A percentile compares a stretch with the other conserved stretches of the same genome.
phyloP scores from a whole-genome alignment of 2,329 filamentous ascomycete species.

The Fusarium sp. region DNA sequence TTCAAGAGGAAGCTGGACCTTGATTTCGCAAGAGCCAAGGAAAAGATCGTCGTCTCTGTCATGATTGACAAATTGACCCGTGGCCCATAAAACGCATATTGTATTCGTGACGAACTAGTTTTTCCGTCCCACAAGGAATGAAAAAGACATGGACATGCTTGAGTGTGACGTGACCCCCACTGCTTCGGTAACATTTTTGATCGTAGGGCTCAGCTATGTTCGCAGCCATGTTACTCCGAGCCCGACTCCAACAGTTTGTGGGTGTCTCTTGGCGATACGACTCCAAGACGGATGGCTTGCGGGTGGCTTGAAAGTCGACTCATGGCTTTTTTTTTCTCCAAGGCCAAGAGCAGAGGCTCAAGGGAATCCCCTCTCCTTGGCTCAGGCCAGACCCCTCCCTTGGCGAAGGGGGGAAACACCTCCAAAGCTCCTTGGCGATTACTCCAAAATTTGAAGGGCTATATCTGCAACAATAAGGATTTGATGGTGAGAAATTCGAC shows the following conservation, averaged over 20 bases:
- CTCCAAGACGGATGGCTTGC: neutral
- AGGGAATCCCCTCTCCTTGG: conserved; percentile 2
- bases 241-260: neutral
- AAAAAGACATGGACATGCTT: neutral
- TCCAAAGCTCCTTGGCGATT: neutral
- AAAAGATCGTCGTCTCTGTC: conserved; percentile 2
- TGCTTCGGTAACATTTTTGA: neutral
- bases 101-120: conserved; percentile 6
- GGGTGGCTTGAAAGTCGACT: neutral
- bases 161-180: neutral
- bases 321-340: neutral
- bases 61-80: conserved; percentile 5
- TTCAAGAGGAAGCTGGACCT: conserved; percentile 1
- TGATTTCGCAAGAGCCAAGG: neutral
- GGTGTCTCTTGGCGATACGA: neutral
- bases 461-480: neutral
- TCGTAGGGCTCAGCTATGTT: neutral
- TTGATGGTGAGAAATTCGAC: neutral
- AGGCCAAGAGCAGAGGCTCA: neutral
- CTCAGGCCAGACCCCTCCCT: conserved; percentile 2
- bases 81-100: neutral
- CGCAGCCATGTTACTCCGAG: neutral
- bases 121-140: conserved; percentile 10
- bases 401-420: neutral
- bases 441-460: neutral